Percentiles rank a stretch among this genome's conserved stretches.
These are phyloP conservation scores for Pichia sp. DNA, from an alignment of 1,139 yeast species.

Conservation along the genomic window DNA sequence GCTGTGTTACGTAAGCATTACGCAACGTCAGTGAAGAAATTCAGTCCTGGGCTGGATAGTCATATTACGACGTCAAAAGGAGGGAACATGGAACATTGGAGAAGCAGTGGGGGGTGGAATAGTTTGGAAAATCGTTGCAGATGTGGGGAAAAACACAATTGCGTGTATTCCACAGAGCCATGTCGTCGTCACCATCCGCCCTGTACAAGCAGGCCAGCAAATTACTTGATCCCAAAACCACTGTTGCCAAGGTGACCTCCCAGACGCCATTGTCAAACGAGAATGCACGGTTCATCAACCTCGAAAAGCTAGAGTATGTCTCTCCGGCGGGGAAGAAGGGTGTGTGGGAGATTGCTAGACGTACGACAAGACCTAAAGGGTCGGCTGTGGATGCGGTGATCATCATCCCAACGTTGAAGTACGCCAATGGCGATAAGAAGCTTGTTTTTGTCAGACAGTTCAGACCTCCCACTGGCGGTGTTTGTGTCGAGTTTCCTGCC, in stretches of 20 bases:
- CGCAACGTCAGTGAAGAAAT: no score
- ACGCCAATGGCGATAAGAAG: slow-evolving; percentile 37
- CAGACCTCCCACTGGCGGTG: slow-evolving; percentile 86
- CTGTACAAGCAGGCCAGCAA: slow-evolving; percentile 11
- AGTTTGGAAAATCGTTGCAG: neutral
- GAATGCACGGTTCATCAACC: slow-evolving; percentile 57
- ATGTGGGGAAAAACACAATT: neutral
- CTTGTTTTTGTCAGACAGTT: slow-evolving; percentile 81
- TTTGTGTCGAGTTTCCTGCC: slow-evolving; percentile 91
- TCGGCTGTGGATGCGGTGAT: slow-evolving; percentile 85
- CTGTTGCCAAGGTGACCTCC: slow-evolving; percentile 35
- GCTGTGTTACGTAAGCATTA: no score
- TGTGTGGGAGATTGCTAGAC: slow-evolving; percentile 88
- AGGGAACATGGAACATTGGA: neutral
- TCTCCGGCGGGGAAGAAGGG: slow-evolving; percentile 65
- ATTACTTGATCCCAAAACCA: slow-evolving; percentile 14
- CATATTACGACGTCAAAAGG: no score
- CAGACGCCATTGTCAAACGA: slow-evolving; percentile 34
- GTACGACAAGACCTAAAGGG: slow-evolving; percentile 70
- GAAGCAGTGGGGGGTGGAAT: neutral
- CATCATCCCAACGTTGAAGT: slow-evolving; percentile 61
- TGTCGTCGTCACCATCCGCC: slow-evolving; percentile 8
- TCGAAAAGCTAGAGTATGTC: slow-evolving; percentile 58
- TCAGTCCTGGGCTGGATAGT: no score
- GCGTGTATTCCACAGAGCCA: neutral